Percentiles rank a stretch among this genome's conserved stretches.
These are phyloP conservation scores for Pisolithus orientalis DNA, from an alignment of 768 basidiomycete genomes.

Conservation along the genomic window DNA sequence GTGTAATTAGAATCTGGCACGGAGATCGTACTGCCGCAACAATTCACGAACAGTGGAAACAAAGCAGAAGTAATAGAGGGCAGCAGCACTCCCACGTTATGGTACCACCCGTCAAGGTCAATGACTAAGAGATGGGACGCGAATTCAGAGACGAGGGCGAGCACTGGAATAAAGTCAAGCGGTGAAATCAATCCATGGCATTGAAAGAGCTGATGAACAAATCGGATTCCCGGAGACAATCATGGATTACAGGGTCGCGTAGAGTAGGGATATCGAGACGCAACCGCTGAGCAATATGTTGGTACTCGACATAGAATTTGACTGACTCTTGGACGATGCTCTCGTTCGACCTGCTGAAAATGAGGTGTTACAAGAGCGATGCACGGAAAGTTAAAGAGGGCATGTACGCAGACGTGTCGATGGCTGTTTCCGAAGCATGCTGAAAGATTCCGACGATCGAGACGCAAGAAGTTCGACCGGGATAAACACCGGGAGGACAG, in stretches of 20 bases:
- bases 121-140: slow-evolving; percentile 67
- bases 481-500: slow-evolving; percentile 65
- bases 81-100: slow-evolving; percentile 48
- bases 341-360: slow-evolving; percentile 58
- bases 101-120: slow-evolving; percentile 50
- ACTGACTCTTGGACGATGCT: slow-evolving; percentile 67
- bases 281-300: slow-evolving; percentile 74
- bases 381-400: slow-evolving; percentile 8
- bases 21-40: slow-evolving; percentile 37
- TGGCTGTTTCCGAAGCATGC: slow-evolving; percentile 53
- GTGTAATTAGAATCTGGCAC: slow-evolving; percentile 41
- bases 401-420: slow-evolving; percentile 75
- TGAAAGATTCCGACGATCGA: slow-evolving; percentile 62
- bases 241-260: slow-evolving; percentile 63
- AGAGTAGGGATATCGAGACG: slow-evolving; percentile 76
- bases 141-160: slow-evolving; percentile 70
- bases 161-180: slow-evolving; percentile 68
- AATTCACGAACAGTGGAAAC: slow-evolving; percentile 53
- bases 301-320: slow-evolving; percentile 68
- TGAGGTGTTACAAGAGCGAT: slow-evolving; percentile 3
- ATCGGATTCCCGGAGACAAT: slow-evolving; percentile 82
- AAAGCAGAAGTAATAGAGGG: slow-evolving; percentile 57
- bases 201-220: slow-evolving; percentile 78
- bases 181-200: slow-evolving; percentile 69
- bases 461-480: slow-evolving; percentile 54